phyloP scores from a whole-genome alignment of 768 basidiomycete genomes.

The Ramaria rubella region DNA sequence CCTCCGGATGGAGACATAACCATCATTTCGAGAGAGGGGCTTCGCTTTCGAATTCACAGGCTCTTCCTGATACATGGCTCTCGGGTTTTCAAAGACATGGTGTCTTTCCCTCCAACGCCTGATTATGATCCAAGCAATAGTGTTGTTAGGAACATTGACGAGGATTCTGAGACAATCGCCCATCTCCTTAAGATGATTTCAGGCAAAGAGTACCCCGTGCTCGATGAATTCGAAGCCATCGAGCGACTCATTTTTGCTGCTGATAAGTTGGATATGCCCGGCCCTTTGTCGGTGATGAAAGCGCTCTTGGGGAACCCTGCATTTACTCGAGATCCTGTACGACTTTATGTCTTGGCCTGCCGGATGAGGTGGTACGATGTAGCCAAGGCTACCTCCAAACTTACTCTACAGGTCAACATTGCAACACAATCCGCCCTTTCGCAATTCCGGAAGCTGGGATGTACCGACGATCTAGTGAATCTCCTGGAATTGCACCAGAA shows the following conservation, averaged over 20 bases:
- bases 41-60: background rate
- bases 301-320: conserved; percentile 42
- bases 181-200: conserved; percentile 44
- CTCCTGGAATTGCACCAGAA: conserved; percentile 49
- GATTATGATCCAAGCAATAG: background rate
- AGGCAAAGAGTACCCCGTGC: background rate
- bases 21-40: background rate
- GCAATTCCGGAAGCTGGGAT: conserved; percentile 39
- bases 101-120: conserved; percentile 1
- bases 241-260: conserved; percentile 53
- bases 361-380: conserved; percentile 56
- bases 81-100: background rate
- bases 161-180: conserved; percentile 49
- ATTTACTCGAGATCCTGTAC: conserved; percentile 42
- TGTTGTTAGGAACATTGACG: conserved; percentile 44
- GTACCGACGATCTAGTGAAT: conserved; percentile 37
- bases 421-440: conserved; percentile 38
- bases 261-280: conserved; percentile 67
- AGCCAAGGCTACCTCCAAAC: conserved; percentile 44
- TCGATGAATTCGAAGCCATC: conserved; percentile 41
- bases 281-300: conserved; percentile 52
- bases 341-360: conserved; percentile 46
- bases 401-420: conserved; percentile 48
- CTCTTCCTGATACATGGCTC: background rate
- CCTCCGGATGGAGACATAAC: conserved; percentile 7